phyloP scores from a whole-genome alignment of 2,329 filamentous ascomycete genomes.

The Cryphonectria japonica region DNA sequence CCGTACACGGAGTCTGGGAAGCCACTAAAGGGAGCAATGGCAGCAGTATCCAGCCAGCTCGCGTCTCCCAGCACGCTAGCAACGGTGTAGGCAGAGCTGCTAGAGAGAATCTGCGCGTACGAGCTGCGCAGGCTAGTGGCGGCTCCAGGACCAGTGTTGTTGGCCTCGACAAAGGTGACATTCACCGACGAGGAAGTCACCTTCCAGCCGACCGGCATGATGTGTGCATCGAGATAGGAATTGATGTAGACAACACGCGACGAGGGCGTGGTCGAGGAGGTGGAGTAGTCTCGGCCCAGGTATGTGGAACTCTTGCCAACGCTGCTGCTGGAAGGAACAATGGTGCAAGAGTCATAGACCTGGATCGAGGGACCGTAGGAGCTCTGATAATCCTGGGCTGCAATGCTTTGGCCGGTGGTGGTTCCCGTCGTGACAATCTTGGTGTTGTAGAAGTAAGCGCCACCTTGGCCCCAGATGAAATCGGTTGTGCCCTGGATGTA shows the following conservation, averaged over 20 bases:
- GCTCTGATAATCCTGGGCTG: slow-evolving; percentile 36
- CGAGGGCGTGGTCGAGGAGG: slow-evolving; percentile 21
- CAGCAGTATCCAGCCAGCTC: slow-evolving; percentile 38
- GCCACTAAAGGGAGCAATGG: slow-evolving; percentile 34
- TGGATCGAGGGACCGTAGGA: slow-evolving; percentile 33
- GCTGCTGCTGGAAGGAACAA: slow-evolving; percentile 25
- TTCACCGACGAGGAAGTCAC: slow-evolving; percentile 34
- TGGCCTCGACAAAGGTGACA: slow-evolving; percentile 38
- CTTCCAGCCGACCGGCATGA: slow-evolving; percentile 36
- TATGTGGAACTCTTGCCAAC: slow-evolving; percentile 35
- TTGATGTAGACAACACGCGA: slow-evolving; percentile 37
- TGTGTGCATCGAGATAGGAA: slow-evolving; percentile 37
- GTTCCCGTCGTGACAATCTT: slow-evolving; percentile 27
- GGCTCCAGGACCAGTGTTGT: slow-evolving; percentile 40
- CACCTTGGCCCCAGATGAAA: slow-evolving; percentile 22
- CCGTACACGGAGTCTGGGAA: slow-evolving; percentile 19
- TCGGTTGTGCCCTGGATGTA: slow-evolving; percentile 23
- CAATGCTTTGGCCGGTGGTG: slow-evolving; percentile 35
- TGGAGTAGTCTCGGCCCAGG: slow-evolving; percentile 37
- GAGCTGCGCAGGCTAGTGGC: slow-evolving; percentile 34
- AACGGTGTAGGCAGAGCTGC: slow-evolving; percentile 30
- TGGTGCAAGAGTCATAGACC: slow-evolving; percentile 29
- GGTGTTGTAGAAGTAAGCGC: slow-evolving; percentile 28
- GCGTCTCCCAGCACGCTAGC: slow-evolving; percentile 37
- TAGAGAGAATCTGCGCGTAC: slow-evolving; percentile 31